Percentiles rank a stretch among this genome's conserved stretches.
phyloP scores from a whole-genome alignment of 768 basidiomycete genomes.

The Pleurotus sapidus region DNA sequence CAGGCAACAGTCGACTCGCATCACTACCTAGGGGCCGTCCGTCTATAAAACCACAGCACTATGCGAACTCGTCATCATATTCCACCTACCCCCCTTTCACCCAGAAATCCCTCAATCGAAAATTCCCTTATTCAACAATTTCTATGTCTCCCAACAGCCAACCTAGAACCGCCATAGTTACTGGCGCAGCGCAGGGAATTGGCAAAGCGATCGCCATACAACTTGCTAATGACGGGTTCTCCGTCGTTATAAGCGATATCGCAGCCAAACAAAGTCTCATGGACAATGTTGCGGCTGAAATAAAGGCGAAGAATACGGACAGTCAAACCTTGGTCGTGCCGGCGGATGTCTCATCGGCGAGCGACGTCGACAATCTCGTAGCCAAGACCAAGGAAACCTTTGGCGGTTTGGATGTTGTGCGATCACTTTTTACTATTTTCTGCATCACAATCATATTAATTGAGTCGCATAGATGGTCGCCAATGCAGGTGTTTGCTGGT shows the following conservation, averaged over 20 bases:
- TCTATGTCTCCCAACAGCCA: neutral
- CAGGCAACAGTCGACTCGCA: neutral
- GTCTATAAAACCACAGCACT: neutral
- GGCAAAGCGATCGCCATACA: conserved; percentile 28
- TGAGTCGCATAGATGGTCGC: conserved; percentile 28
- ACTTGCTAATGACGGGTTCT: conserved; percentile 28
- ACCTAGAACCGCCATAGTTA: conserved; percentile 22
- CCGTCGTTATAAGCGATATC: conserved; percentile 27
- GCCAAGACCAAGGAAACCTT: conserved; percentile 15
- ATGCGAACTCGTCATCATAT: neutral
- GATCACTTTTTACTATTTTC: neutral
- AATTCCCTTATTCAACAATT: neutral
- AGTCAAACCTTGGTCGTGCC: conserved; percentile 16
- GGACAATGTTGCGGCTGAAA: conserved; percentile 20
- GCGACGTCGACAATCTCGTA: conserved; percentile 25
- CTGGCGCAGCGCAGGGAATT: conserved; percentile 31
- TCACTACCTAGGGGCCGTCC: neutral
- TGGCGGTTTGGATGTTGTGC: conserved; percentile 25
- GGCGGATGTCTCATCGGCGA: conserved; percentile 24
- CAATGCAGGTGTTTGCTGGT: conserved; percentile 25
- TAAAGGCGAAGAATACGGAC: conserved; percentile 15
- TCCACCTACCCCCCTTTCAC: neutral
- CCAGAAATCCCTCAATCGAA: too few relatives aligned
- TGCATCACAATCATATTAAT: neutral
- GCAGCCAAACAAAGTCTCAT: conserved; percentile 14